phyloP scores from a whole-genome alignment of 176 grass and related monocot genomes.

The Pontederia crassipes region DNA sequence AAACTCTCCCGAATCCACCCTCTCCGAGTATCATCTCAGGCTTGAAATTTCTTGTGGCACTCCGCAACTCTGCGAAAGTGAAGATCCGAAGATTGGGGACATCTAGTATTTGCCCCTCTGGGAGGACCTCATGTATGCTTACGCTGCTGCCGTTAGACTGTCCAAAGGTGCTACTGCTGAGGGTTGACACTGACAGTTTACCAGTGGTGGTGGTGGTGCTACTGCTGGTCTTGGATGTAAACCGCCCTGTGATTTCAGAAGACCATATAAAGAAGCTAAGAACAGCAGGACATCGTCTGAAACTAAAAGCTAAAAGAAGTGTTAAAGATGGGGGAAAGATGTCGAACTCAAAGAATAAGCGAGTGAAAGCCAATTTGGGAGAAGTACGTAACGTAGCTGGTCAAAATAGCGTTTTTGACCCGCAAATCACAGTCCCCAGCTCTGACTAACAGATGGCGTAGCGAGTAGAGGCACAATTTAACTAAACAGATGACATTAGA shows the following conservation, averaged over 20 bases:
- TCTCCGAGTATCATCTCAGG: constrained; percentile 59
- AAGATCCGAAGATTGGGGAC: constrained; percentile 47
- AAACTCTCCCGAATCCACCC: constrained; percentile 82
- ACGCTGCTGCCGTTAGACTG: constrained; percentile 39
- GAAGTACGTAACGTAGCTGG: too few relatives aligned
- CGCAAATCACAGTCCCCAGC: too few relatives aligned
- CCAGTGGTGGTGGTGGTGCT: constrained; percentile 31
- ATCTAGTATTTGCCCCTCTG: constrained; percentile 52
- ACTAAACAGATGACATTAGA: too few relatives aligned
- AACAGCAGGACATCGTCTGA: neutral
- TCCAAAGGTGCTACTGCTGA: constrained; percentile 40
- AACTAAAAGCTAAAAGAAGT: neutral
- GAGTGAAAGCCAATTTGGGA: too few relatives aligned
- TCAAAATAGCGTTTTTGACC: too few relatives aligned
- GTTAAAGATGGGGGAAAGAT: neutral
- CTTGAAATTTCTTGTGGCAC: constrained; percentile 54
- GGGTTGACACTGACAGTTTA: constrained; percentile 46
- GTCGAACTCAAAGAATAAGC: too few relatives aligned
- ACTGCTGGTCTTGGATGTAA: constrained; percentile 46
- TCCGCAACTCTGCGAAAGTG: constrained; percentile 56
- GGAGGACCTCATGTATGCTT: constrained; percentile 1
- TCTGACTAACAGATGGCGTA: too few relatives aligned
- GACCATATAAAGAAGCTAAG: neutral
- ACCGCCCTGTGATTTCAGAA: constrained; percentile 28
- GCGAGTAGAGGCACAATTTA: too few relatives aligned